A percentile compares a stretch with the other conserved stretches of the same genome.
phyloP scores from a whole-genome alignment of 495 filamentous ascomycete genomes.

The Annulohypoxylon stygium region DNA sequence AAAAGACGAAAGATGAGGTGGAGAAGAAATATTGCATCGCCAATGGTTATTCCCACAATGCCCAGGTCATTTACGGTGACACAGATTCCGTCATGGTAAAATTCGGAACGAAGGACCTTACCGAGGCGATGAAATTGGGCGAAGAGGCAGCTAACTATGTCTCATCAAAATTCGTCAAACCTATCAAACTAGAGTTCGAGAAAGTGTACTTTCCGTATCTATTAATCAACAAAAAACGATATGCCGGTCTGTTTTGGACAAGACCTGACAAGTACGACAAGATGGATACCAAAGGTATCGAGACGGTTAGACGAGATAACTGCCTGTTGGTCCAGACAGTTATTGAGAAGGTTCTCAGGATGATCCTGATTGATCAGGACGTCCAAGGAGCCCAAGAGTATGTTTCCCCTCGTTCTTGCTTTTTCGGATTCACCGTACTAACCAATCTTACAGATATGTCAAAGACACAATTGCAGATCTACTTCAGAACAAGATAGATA shows the following conservation, averaged over 20 bases:
- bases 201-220: constrained; percentile 99
- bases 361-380: constrained; percentile 94
- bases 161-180: constrained; percentile 90
- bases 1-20: constrained; percentile 93
- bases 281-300: constrained; percentile 99
- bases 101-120: constrained; percentile 87
- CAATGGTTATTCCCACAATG: constrained; percentile 94
- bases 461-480: constrained; percentile 96
- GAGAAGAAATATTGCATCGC: constrained; percentile 89
- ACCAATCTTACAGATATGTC: constrained; percentile 76
- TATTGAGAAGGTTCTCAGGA: constrained; percentile 95
- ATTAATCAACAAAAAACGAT: constrained; percentile 99
- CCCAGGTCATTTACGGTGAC: constrained; percentile 97
- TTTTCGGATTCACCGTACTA: constrained; percentile 28
- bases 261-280: constrained; percentile 96
- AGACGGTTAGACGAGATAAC: constrained; percentile 97
- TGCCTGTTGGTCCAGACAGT: constrained; percentile 95
- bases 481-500: constrained; percentile 96
- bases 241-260: constrained; percentile 97
- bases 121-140: constrained; percentile 92
- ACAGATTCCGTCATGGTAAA: constrained; percentile 99
- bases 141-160: constrained; percentile 90
- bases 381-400: constrained; percentile 92
- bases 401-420: constrained; percentile 52
- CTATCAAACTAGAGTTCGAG: constrained; percentile 99